Base-by-base conservation (phyloP, 1,284 basidiomycete species). In the Boletus hoseneyae region DNA sequence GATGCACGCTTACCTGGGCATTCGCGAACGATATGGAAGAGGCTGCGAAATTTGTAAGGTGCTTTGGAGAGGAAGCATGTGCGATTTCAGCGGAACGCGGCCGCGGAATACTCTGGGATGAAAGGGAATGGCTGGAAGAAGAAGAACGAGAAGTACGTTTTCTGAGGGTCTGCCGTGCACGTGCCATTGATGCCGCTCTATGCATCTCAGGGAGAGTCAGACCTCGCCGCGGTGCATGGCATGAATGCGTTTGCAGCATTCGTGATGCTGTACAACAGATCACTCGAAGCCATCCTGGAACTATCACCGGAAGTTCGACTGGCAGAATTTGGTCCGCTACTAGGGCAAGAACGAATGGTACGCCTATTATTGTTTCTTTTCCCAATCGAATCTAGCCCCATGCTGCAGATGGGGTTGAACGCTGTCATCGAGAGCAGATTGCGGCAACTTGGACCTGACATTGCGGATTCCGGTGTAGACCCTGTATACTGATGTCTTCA, bases 201-300 rank as follows among this genome's bases (percentile, higher is more conserved):
- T 30, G 29, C 21, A 46, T 52, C 19, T 53, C 61, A 87, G 78
- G 80, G 79, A 37, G 84, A 88, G 57, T 61, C 61, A 12, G 73
- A 78, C 56, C 65, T 89, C 37, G 73, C 77, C 0, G 61, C 62
- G 6, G 68, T 78, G 5, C 67, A 73, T 13, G 80, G 83, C 15
- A 82, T 88, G 78, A 89, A 89, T 55, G 65, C 69, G 3, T 87
- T 87, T 60, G 78, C 79, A 1, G 80, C 87, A 8, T 74, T 77
- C 21, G 65, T 83, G 4, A 74, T 89, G 51, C 67, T 88, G 0
- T 79, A 74, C 43, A 77, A 82, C 53, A 70, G 73, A n/a, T 67
- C 70, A 4, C 57, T 84, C 3, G 73, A 81, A 29, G 72, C 78
- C 3, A 79, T 88, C 57, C 57, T 89, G 25, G 72, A 78, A 27